Base-by-base conservation (phyloP, 257 asterid genomes). In the Ballota nigra region DNA sequence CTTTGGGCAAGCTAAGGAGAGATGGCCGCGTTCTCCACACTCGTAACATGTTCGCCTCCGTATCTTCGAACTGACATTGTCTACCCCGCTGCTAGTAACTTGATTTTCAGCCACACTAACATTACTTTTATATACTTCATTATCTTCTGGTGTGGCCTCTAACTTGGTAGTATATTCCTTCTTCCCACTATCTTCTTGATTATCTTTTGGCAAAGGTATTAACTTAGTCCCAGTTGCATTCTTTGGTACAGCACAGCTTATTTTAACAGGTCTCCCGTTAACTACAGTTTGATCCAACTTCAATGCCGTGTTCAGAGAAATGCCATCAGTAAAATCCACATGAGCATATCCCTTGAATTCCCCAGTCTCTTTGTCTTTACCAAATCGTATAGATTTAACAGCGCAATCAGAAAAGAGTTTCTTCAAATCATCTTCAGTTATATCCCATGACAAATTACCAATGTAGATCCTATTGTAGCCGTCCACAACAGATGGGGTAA, bases 311-410 rank as follows among this genome's bases (percentile, higher is more conserved):
- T 66, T 81, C 67, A 92, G 68, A 26, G 97, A 95, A 29, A 65
- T 71, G 75, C 75, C 68, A 73, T 92, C 90, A 0, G 89, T 81
- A 65, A 92, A 95, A 76, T 95, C 94, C 58, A 92, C 89, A 69
- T 95, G 99, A 63, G 88, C 96, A 62, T 88, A 95, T 16, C 98
- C 96, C 70, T 84, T 83, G 86, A 95, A 95, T 74, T 92, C 97
- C 41, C 86, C 86, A 0, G 96, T 88, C 81, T 86, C 97, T 77
- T 89, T 92, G 81, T 95, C 94, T 80, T 83, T 80, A 29, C 98
- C 99, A n/a, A 89, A 87, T 24, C 96, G 87, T 69, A 95, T 79
- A 31, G 96, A 86, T 28, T 82, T 28, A 40, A 95, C 79, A 18
- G 55, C 69, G 80, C 93, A 95, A 63, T 68, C 86, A 15, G 85